A percentile compares a stretch with the other conserved stretches of the same genome.
Conservation (phyloP, 1,139 yeast genomes). For the Candida sanyaensis region DNA sequence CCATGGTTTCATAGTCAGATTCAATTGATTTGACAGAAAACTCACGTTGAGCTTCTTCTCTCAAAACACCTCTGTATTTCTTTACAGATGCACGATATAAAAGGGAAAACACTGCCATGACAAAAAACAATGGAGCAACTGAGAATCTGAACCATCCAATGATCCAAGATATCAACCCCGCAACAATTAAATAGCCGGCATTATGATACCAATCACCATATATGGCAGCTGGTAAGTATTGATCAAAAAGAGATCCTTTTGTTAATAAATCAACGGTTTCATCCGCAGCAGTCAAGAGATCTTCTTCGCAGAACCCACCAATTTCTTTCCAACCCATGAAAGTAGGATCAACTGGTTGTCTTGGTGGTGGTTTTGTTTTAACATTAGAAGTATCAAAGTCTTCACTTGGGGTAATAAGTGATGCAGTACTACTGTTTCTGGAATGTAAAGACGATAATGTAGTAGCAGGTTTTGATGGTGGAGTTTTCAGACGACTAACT, state of each 20-base stretch:
- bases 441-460: slow-evolving; percentile 3
- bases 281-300: slow-evolving; percentile 64
- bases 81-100: slow-evolving; percentile 84
- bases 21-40: slow-evolving; percentile 78
- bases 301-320: slow-evolving; percentile 79
- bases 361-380: slow-evolving; percentile 44
- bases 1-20: slow-evolving; percentile 88
- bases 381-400: slow-evolving; percentile 37
- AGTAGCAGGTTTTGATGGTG: background rate
- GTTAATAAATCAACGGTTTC: slow-evolving; percentile 68
- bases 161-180: slow-evolving; percentile 73
- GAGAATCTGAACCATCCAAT: slow-evolving; percentile 78
- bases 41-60: slow-evolving; percentile 86
- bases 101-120: slow-evolving; percentile 59
- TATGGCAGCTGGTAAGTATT: slow-evolving; percentile 65
- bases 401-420: slow-evolving; percentile 26
- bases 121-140: slow-evolving; percentile 76
- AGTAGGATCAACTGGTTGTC: slow-evolving; percentile 62
- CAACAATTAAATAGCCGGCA: slow-evolving; percentile 64
- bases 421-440: slow-evolving; percentile 1
- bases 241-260: slow-evolving; percentile 69
- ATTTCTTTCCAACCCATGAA: slow-evolving; percentile 94
- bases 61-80: slow-evolving; percentile 68
- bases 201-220: slow-evolving; percentile 98
- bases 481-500: background rate